These are phyloP conservation scores for Botryotinia narcissicola DNA, from an alignment of 2,329 filamentous ascomycete genomes.

Conservation along the genomic window DNA sequence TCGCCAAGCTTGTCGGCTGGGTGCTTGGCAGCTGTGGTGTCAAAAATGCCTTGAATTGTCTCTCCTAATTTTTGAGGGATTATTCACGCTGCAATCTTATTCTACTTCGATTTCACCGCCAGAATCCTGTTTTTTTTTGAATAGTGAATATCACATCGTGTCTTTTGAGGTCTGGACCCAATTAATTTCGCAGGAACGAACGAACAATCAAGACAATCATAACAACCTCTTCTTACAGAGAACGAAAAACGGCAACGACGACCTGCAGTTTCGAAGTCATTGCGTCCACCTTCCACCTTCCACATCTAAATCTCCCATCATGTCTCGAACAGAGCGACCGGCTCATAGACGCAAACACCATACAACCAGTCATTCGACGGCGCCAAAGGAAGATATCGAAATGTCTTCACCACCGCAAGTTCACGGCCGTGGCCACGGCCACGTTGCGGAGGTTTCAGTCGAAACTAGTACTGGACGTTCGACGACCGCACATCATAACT, in stretches of 20 bases:
- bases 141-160: not conserved
- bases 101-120: not conserved
- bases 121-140: not conserved
- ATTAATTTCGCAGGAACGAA: conserved; percentile 12
- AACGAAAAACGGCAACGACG: not conserved
- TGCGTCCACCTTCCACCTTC: no score
- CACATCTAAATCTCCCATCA: conserved; percentile 1
- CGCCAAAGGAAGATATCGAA: conserved; percentile 17
- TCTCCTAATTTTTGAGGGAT: not conserved
- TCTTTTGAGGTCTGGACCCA: not conserved
- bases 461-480: conserved; percentile 6
- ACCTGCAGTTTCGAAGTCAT: not conserved
- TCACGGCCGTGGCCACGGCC: not conserved
- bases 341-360: conserved; percentile 3
- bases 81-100: conserved; percentile 6
- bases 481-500: conserved; percentile 17
- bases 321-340: not conserved
- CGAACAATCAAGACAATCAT: not conserved
- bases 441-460: conserved; percentile 17
- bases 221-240: not conserved
- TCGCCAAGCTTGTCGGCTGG: conserved; percentile 16
- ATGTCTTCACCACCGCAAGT: conserved; percentile 13
- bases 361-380: not conserved
- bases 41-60: not conserved
- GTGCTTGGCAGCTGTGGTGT: conserved; percentile 20